Conservation (phyloP, 116 monocot genomes). For the Posidonia oceanica region DNA sequence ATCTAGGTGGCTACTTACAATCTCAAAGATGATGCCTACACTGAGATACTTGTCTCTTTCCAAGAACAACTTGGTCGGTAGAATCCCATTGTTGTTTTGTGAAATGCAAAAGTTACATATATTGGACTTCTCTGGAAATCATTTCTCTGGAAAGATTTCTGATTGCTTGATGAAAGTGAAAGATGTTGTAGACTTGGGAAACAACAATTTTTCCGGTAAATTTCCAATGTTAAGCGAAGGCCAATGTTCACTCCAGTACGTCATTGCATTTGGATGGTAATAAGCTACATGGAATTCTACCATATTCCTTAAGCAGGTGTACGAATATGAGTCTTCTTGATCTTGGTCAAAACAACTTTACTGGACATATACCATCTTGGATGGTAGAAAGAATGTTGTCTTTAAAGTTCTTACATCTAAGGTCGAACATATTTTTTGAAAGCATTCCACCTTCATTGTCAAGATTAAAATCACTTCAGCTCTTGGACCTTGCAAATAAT, state of each 20-base stretch:
- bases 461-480: constrained; percentile 11
- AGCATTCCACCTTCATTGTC: constrained; percentile 15
- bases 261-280: constrained; percentile 21
- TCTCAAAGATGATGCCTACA: constrained; percentile 4
- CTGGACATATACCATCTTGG: constrained; percentile 22
- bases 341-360: constrained; percentile 23
- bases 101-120: neutral
- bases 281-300: constrained; percentile 13
- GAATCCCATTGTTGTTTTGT: constrained; percentile 16
- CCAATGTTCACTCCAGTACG: constrained; percentile 1
- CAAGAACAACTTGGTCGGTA: constrained; percentile 16
- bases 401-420: constrained; percentile 15
- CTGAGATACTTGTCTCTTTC: constrained; percentile 8
- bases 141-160: no score
- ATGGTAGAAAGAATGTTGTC: constrained; percentile 7
- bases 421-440: constrained; percentile 16
- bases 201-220: neutral
- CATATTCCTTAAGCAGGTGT: constrained; percentile 8
- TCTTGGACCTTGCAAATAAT: constrained; percentile 27
- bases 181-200: neutral
- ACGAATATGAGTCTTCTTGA: constrained; percentile 11
- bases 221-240: neutral
- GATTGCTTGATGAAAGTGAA: neutral
- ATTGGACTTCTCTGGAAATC: no score
- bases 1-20: constrained; percentile 6